Conservation (phyloP, 768 basidiomycete genomes). For the Tulasnella calospora region DNA sequence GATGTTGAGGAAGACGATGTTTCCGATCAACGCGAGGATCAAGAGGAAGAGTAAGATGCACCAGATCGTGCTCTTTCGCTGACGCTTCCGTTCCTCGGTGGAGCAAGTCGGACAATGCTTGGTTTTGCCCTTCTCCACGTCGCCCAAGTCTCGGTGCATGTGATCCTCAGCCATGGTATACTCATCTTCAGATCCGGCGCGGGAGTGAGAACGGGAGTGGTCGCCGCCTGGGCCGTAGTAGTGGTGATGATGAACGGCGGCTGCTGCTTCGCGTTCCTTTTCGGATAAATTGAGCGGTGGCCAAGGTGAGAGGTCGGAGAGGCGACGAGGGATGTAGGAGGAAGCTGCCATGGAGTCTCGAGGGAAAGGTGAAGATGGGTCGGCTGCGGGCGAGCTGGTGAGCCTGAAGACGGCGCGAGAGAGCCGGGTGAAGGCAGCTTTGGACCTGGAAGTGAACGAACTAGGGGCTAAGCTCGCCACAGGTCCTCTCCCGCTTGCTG, state of each 20-base stretch:
- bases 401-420: slow-evolving; percentile 20
- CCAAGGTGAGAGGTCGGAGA: slow-evolving; percentile 23
- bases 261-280: slow-evolving; percentile 8
- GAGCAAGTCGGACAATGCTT: slow-evolving; percentile 32
- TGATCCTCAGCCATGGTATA: slow-evolving; percentile 11
- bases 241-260: slow-evolving; percentile 13
- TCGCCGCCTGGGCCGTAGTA: not conserved
- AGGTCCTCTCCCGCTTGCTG: not conserved
- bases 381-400: not conserved
- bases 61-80: slow-evolving; percentile 34
- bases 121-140: not conserved
- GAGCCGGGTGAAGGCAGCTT: slow-evolving; percentile 8
- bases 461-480: not conserved
- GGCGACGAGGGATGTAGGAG: not conserved
- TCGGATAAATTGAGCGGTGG: slow-evolving; percentile 17
- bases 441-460: slow-evolving; percentile 15
- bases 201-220: not conserved
- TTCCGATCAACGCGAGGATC: slow-evolving; percentile 44
- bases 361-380: slow-evolving; percentile 18
- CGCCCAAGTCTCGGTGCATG: not conserved
- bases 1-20: slow-evolving; percentile 40
- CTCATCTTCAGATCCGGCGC: not conserved
- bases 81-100: slow-evolving; percentile 31
- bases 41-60: slow-evolving; percentile 39
- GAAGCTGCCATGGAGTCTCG: slow-evolving; percentile 11